Evolutionary conservation across 2,329 filamentous ascomycete species (phyloP).

Genomic region (Fusarium papillatum): DNA sequence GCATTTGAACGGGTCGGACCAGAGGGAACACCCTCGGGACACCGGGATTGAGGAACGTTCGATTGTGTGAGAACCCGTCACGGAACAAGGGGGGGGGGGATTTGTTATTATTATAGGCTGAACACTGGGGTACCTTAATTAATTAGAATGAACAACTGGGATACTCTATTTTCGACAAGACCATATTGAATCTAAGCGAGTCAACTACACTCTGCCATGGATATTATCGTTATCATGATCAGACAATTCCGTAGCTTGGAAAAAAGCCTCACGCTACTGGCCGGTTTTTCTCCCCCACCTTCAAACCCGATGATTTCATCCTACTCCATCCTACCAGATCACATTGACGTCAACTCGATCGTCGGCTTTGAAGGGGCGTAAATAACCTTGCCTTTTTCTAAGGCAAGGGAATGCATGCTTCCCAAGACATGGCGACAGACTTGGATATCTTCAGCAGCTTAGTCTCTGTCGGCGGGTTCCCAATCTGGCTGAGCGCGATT

Average conservation of each 20-base stretch:
- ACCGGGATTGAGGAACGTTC: background rate
- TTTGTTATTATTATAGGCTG: background rate
- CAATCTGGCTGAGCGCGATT: background rate
- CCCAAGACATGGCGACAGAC: background rate
- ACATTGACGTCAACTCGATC: background rate
- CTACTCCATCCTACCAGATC: background rate
- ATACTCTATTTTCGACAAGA: too few species aligned
- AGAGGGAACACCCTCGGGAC: too few species aligned
- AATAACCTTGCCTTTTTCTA: background rate
- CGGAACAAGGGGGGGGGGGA: background rate
- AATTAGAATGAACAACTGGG: background rate
- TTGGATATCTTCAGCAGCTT: background rate
- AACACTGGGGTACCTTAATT: background rate
- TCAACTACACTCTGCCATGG: background rate
- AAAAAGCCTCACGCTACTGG: constrained; percentile 1
- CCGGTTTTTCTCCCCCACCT: background rate
- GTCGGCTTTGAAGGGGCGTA: background rate
- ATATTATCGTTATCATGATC: background rate
- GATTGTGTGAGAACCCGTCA: accelerated
- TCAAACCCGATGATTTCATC: background rate
- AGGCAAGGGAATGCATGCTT: background rate
- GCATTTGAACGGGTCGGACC: too few species aligned
- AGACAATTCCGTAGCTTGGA: background rate
- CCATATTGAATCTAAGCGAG: background rate
- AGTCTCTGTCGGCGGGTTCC: background rate